Evolutionary conservation across 345 rosid genomes (phyloP).

Genomic region (Populus pruinosa): DNA sequence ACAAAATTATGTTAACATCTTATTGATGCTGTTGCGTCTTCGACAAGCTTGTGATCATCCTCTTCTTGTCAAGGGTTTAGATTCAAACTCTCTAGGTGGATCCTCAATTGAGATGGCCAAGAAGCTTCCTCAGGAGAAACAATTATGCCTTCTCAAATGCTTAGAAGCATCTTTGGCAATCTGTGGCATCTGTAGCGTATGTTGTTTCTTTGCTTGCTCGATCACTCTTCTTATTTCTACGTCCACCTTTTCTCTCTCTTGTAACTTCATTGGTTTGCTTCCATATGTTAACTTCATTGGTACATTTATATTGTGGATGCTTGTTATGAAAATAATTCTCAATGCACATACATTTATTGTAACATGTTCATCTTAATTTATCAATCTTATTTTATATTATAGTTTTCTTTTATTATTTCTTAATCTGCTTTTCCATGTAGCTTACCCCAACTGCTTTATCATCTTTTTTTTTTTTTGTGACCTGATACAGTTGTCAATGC

Average conservation of each 20-base stretch:
- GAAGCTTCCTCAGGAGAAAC: constrained; percentile 50
- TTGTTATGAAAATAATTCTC: background rate
- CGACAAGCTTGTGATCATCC: constrained; percentile 99
- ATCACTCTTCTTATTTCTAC: background rate
- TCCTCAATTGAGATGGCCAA: constrained; percentile 59
- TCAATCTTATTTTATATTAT: background rate
- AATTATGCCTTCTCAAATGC: constrained; percentile 39
- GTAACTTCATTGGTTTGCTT: background rate
- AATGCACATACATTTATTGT: background rate
- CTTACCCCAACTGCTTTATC: background rate
- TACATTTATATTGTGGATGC: background rate
- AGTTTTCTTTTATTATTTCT: background rate
- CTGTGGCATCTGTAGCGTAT: constrained; percentile 89
- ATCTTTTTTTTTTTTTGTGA: background rate
- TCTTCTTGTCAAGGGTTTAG: constrained; percentile 77
- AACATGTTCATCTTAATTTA: background rate
- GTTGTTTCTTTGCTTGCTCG: constrained; percentile 15
- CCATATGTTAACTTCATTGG: background rate
- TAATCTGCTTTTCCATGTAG: background rate
- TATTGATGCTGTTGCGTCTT: constrained; percentile 96
- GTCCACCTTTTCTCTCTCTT: background rate
- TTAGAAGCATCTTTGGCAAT: constrained; percentile 78
- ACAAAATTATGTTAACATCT: constrained; percentile 90
- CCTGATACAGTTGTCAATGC: background rate
- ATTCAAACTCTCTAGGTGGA: constrained; percentile 52